Conservation (phyloP, 1,284 basidiomycete genomes). For the Violaceomyces palustris region DNA sequence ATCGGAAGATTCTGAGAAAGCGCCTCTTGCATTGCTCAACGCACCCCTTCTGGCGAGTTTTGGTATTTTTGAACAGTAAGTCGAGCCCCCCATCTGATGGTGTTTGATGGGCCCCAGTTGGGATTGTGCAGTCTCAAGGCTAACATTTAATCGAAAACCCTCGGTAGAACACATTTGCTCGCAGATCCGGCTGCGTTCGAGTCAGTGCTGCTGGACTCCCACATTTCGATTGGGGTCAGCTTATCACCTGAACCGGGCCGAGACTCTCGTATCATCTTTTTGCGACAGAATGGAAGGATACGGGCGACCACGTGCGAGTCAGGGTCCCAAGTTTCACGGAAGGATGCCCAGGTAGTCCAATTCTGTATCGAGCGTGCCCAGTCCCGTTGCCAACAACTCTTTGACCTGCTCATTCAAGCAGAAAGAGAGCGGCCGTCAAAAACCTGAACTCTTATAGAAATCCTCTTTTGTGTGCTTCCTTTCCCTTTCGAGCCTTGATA, state of each 20-base stretch:
- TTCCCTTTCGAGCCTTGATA: too few relatives aligned
- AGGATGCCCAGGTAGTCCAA: constrained; percentile 3
- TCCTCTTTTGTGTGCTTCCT: too few relatives aligned
- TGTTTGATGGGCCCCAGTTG: too few relatives aligned
- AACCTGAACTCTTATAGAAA: too few relatives aligned
- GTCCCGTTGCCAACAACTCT: constrained; percentile 7
- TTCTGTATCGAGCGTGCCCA: constrained; percentile 16
- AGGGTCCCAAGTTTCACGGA: neutral
- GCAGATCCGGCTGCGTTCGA: constrained; percentile 85
- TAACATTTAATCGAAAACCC: too few relatives aligned
- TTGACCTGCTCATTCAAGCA: constrained; percentile 3
- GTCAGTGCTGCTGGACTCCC: constrained; percentile 64
- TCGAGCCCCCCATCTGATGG: too few relatives aligned
- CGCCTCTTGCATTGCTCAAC: constrained; percentile 58
- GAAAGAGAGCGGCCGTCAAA: too few relatives aligned
- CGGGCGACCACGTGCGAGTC: neutral
- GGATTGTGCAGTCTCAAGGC: too few relatives aligned
- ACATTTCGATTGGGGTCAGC: constrained; percentile 22
- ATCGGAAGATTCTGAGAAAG: constrained; percentile 54
- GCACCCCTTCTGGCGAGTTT: constrained; percentile 67
- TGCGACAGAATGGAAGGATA: constrained; percentile 1
- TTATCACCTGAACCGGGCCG: neutral
- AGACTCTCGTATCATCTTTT: constrained; percentile 2
- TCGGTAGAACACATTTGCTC: too few relatives aligned
- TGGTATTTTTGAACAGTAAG: constrained; percentile 65